Base-by-base conservation (phyloP, 805 yeast species). In the Pichia thaimueangensis region DNA sequence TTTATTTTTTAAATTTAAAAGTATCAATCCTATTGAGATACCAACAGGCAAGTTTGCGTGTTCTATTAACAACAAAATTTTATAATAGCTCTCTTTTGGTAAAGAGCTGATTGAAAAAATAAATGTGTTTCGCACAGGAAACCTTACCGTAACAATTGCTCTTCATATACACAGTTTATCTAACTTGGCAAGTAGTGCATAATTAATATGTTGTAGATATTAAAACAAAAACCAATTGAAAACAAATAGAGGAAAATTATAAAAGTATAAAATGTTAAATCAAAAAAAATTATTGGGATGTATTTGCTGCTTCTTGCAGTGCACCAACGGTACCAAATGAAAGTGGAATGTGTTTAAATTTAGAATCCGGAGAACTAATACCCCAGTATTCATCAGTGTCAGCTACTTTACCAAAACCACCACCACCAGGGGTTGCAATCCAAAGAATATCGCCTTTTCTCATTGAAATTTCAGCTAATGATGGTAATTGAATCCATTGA, bases 401-500 rank as follows among this genome's bases (percentile, higher is more conserved):
- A 12, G 39, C 32, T 25, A 24, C 31, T 35, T 42, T 32, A 29
- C 94, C 94, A 58, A 69, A 85, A 0, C 88, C 95, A 35, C 93
- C 95, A 28, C 93, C 95, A 36, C 95, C 95, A 2, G 95, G 95
- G 0, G 95, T 85, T 51, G 67, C 60, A 32, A 86, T 63, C 65
- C 41, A 38, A 20, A 38, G 24, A 20, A 68, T 61, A 52, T 59
- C 58, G 33, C 82, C 81, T 45, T 70, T 61, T 28, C 60, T 54
- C 35, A 32, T 32, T 2, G 35, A 32, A 13, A 32, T 32, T 20
- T 79, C 81, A 43, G 66, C 67, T 15, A 50, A 37, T n/a, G 39
- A 34, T 32, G 43, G 39, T 45, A 65, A 65, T 47, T 67, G 69
- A 40, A 67, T 63, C 37, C 67, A 70, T 52, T 76, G 59, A 17